phyloP scores from a whole-genome alignment of 2,329 filamentous ascomycete species.

The Neophaeococcomyces aloes region DNA sequence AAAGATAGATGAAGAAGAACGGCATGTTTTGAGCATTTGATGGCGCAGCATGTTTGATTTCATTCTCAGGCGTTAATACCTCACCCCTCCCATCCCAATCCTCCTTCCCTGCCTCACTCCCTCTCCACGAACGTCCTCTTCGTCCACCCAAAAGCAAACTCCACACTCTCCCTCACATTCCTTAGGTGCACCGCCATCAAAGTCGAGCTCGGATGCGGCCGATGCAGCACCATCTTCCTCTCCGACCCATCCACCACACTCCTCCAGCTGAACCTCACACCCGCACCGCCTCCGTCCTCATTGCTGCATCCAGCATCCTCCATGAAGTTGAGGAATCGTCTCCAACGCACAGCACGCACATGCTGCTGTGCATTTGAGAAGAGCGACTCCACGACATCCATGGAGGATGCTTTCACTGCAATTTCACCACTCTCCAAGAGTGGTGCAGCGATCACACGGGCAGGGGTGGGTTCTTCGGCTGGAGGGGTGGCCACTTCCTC shows the following conservation, averaged over 20 bases:
- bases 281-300: neutral
- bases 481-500: neutral
- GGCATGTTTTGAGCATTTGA: too few species aligned
- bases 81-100: neutral
- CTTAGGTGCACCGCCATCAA: constrained; percentile 1
- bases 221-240: neutral
- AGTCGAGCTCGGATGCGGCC: neutral
- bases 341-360: neutral
- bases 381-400: neutral
- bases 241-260: neutral
- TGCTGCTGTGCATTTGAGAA: constrained; percentile 1
- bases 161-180: neutral
- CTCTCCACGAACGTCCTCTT: constrained; percentile 1
- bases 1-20: too few species aligned
- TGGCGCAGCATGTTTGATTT: too few species aligned
- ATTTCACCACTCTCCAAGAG: neutral
- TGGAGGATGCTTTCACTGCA: neutral
- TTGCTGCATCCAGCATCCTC: neutral
- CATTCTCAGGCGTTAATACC: neutral
- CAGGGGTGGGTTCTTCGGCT: neutral
- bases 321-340: neutral
- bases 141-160: neutral
- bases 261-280: neutral
- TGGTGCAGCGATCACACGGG: neutral
- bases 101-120: neutral